Evolutionary conservation across 306 rosid species (phyloP).

Genomic region (Cercis canadensis): DNA sequence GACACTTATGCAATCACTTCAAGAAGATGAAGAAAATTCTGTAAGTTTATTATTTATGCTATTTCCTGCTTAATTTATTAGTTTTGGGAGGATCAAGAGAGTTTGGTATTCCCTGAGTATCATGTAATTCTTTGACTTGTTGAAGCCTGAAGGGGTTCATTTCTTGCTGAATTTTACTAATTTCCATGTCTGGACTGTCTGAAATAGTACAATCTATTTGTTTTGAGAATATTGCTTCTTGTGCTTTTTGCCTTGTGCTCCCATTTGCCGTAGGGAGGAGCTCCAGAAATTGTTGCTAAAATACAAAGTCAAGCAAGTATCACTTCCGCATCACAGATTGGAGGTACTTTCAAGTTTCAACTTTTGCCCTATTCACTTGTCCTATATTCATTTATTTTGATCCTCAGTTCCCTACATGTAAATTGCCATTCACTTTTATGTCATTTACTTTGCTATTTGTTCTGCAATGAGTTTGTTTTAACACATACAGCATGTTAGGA

Average conservation of each 20-base stretch:
- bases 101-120: conserved; percentile 13
- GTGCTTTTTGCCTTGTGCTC: conserved; percentile 25
- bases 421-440: conserved; percentile 10
- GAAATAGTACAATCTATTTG: conserved; percentile 10
- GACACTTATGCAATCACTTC: conserved; percentile 90
- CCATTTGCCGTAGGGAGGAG: conserved; percentile 50
- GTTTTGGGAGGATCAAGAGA: conserved; percentile 6
- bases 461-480: neutral
- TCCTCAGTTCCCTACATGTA: conserved; percentile 2
- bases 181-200: neutral
- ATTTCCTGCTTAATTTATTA: conserved; percentile 1
- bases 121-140: neutral
- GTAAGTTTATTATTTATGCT: conserved; percentile 47
- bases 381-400: conserved; percentile 5
- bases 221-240: conserved; percentile 16
- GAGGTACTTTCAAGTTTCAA: conserved; percentile 52
- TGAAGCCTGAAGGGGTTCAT: neutral
- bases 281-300: conserved; percentile 51
- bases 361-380: neutral
- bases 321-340: conserved; percentile 52
- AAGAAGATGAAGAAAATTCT: conserved; percentile 73
- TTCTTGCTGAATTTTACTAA: neutral
- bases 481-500: too few species aligned
- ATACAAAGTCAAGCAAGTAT: conserved; percentile 53
- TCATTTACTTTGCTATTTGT: neutral